phyloP scores from a whole-genome alignment of 148 eudicot species.

The Polygonum aviculare region DNA sequence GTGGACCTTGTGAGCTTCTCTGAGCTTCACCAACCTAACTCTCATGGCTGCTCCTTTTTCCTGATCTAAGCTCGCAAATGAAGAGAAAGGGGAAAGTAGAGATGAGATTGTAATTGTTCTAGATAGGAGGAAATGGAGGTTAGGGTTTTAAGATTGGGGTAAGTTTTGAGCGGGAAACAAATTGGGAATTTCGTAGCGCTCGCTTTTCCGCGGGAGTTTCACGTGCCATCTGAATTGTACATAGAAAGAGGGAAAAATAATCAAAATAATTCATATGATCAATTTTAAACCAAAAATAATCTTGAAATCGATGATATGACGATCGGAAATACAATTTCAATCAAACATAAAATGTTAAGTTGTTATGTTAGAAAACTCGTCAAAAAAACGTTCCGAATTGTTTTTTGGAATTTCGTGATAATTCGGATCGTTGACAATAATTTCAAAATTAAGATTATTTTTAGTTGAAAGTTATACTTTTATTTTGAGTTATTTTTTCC shows the following conservation, averaged over 20 bases:
- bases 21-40: conserved; percentile 47
- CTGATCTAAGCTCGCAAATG: neutral
- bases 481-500: too few species aligned
- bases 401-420: too few species aligned
- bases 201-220: conserved; percentile 1
- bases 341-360: too few species aligned
- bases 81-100: neutral
- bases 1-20: conserved; percentile 49
- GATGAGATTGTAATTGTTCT: neutral
- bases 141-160: conserved; percentile 2
- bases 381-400: too few species aligned
- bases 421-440: too few species aligned
- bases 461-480: too few species aligned
- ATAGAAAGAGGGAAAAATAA: neutral
- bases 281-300: too few species aligned
- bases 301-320: too few species aligned
- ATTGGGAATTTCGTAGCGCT: neutral
- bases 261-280: too few species aligned
- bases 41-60: conserved; percentile 27
- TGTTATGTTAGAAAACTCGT: too few species aligned
- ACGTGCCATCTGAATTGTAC: neutral
- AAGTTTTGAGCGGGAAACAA: neutral
- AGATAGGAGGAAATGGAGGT: neutral
- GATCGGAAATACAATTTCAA: too few species aligned
- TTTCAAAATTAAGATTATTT: too few species aligned